These are phyloP conservation scores for Malus sieversii DNA, from an alignment of 306 rosid species.

Conservation along the genomic window DNA sequence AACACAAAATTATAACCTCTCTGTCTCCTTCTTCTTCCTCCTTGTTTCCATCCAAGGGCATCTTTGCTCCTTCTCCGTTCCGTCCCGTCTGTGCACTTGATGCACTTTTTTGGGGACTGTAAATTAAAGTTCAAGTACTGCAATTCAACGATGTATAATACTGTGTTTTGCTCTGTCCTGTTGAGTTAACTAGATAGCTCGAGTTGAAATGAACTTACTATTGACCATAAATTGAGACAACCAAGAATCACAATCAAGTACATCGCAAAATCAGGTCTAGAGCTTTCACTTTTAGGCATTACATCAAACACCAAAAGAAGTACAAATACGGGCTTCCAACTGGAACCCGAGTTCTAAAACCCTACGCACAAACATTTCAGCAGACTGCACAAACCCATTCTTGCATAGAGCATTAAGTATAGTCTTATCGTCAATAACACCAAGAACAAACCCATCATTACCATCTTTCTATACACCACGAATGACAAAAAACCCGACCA, in stretches of 20 bases:
- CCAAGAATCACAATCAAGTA: neutral
- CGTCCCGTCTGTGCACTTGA: neutral
- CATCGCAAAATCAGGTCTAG: no score
- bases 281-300: no score
- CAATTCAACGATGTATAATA: no score
- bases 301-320: no score
- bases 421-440: neutral
- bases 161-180: no score
- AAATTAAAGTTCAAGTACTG: neutral
- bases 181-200: no score
- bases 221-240: neutral
- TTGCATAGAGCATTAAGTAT: neutral
- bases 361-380: neutral
- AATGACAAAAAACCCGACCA: neutral
- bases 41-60: no score
- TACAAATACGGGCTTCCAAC: neutral
- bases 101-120: neutral
- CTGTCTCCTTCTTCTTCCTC: no score
- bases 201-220: no score
- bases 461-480: neutral
- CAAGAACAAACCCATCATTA: neutral
- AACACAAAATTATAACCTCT: no score
- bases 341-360: neutral
- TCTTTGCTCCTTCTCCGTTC: no score
- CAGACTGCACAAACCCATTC: constrained; percentile 6